Percentiles rank a stretch among this genome's conserved stretches.
These are phyloP conservation scores for Leccinum fibrillosum DNA, from an alignment of 768 basidiomycete species.

Conservation along the genomic window DNA sequence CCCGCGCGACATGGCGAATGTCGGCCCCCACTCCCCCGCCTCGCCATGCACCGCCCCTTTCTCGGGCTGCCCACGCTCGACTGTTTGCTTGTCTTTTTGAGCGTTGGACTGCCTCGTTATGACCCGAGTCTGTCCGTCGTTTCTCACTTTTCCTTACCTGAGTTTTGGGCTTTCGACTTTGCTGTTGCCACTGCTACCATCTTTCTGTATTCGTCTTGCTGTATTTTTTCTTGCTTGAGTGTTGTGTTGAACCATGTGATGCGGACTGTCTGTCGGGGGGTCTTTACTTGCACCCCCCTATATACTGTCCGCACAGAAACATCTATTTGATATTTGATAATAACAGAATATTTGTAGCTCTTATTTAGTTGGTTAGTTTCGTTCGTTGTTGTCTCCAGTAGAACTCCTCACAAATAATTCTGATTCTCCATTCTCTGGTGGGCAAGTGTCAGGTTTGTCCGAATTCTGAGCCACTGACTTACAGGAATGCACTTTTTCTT, in stretches of 20 bases:
- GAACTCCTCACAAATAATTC: not conserved
- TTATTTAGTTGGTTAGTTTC: not conserved
- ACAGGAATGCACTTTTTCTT: too few relatives aligned
- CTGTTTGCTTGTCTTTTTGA: not conserved
- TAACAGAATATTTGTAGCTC: not conserved
- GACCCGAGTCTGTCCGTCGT: not conserved
- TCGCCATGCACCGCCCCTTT: not conserved
- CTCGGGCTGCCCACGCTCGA: not conserved
- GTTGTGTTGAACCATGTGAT: not conserved
- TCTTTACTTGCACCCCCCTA: not conserved
- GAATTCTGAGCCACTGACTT: too few relatives aligned
- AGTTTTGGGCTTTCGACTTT: not conserved
- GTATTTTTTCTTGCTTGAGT: not conserved
- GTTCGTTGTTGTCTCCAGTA: not conserved
- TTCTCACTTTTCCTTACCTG: not conserved
- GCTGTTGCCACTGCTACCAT: not conserved
- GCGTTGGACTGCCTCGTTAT: not conserved
- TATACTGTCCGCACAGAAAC: not conserved
- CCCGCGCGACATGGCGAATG: not conserved
- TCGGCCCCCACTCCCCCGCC: not conserved
- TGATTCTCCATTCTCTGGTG: too few relatives aligned
- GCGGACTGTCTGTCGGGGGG: not conserved
- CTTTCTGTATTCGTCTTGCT: not conserved
- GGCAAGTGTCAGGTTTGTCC: too few relatives aligned
- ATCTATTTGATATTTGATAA: not conserved